phyloP scores from a whole-genome alignment of 331 rosid species.

The Cydonia oblonga region DNA sequence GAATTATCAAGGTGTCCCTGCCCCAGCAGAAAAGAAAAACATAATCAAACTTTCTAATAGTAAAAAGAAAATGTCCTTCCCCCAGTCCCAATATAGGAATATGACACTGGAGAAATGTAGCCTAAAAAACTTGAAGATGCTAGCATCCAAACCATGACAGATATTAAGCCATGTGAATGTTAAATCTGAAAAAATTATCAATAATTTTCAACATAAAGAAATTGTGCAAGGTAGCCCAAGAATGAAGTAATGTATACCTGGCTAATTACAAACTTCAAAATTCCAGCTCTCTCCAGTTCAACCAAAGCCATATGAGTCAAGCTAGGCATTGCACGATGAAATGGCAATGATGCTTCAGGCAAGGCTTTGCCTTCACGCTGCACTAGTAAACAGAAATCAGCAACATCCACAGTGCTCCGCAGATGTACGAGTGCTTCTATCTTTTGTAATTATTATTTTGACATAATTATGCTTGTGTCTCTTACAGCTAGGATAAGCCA shows the following conservation, averaged over 20 bases:
- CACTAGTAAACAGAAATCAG: slow-evolving; percentile 17
- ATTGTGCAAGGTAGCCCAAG: neutral
- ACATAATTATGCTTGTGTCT: neutral
- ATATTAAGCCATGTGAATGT: neutral
- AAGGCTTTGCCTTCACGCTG: slow-evolving; percentile 97
- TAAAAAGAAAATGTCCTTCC: neutral
- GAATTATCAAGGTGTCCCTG: neutral
- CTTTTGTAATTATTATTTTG: neutral
- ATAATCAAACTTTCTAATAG: neutral
- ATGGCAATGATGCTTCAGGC: slow-evolving; percentile 94
- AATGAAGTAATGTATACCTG: slow-evolving; percentile 41
- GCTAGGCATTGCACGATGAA: slow-evolving; percentile 94
- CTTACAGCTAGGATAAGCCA: neutral
- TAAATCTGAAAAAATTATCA: neutral
- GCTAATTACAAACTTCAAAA: slow-evolving; percentile 82
- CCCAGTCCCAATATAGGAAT: neutral
- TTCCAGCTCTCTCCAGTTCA: slow-evolving; percentile 73
- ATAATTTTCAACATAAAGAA: neutral
- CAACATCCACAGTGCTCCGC: slow-evolving; percentile 7
- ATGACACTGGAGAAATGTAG: neutral
- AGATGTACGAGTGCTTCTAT: neutral
- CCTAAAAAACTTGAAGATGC: neutral
- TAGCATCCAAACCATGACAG: slow-evolving; percentile 1
- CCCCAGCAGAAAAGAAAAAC: neutral
- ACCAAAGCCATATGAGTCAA: slow-evolving; percentile 92